Conservation (phyloP, 1,139 yeast genomes). For the Kluyveromyces marxianus region DNA sequence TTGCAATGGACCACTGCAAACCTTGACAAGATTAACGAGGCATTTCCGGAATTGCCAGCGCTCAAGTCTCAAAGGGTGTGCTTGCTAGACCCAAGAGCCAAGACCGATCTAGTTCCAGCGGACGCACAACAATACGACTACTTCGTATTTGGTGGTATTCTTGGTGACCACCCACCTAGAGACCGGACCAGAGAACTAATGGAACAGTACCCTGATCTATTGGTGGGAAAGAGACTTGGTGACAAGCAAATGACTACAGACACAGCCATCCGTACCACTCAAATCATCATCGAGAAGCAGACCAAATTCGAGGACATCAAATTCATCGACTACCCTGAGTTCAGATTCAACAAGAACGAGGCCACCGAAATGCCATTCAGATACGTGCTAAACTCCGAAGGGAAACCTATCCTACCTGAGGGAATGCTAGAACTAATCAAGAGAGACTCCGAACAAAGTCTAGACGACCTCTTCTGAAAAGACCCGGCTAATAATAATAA, state of each 20-base stretch:
- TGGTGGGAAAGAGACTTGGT: conserved; percentile 80
- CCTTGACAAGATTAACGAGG: conserved; percentile 41
- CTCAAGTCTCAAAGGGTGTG: conserved; percentile 50
- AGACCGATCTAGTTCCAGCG: conserved; percentile 58
- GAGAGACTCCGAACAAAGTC: conserved; percentile 70
- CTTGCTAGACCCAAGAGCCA: conserved; percentile 83
- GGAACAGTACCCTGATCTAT: conserved; percentile 53
- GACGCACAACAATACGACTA: conserved; percentile 66
- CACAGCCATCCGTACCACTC: conserved; percentile 90
- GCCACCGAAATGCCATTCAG: conserved; percentile 98
- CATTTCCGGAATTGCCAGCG: conserved; percentile 23
- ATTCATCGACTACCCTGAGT: conserved; percentile 90
- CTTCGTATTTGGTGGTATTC: conserved; percentile 91
- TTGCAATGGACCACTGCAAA: conserved; percentile 79
- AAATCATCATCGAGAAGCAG: conserved; percentile 55
- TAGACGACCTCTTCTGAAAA: conserved; percentile 39
- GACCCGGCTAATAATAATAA: background rate
- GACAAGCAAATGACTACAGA: conserved; percentile 94
- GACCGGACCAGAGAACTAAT: conserved; percentile 90
- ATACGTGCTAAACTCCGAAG: conserved; percentile 51
- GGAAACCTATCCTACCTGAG: conserved; percentile 75
- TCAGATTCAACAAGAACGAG: conserved; percentile 78
- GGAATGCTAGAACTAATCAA: conserved; percentile 88
- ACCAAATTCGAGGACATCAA: conserved; percentile 58
- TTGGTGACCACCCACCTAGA: conserved; percentile 94